Base-by-base conservation (phyloP, 495 filamentous ascomycete genomes). In the Lasiosphaeriaceae sp. region DNA sequence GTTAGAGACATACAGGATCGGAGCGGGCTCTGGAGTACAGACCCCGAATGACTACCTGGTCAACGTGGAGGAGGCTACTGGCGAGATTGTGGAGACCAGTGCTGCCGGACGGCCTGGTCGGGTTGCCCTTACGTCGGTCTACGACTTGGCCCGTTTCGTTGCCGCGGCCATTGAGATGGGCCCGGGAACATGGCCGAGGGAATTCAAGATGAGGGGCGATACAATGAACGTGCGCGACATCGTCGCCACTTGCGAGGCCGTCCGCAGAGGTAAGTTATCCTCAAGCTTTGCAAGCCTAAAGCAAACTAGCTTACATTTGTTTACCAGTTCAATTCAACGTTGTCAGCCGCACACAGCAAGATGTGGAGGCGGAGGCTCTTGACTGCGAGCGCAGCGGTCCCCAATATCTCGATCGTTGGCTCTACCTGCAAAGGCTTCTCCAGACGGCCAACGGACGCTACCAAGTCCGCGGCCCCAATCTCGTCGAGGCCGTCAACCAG, bases 141-240 rank as follows among this genome's bases (percentile, higher is more conserved):
- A 80, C 58, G 87, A 91, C 56, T 81, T 90, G 26, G 87, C 75
- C 17, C 76, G 75, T 45, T 90, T 87, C 63, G 76, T 91, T 39
- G 85, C 83, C 2, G 76, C 80, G 22, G 82, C 86, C 2, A 66
- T 83, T 41, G 81, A 82, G 35, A 62, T 89, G 23, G 83, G 81
- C 3, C 71, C 85, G 35, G 73, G 72, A 9, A 71, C 68, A 35
- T 90, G 88, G 88, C 87, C 86, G 7, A 65, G 69, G n/a, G 86
- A 90, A 59, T 79, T 85, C 48, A 74, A 77, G 50, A 84, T 90
- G 79, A 72, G 75, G 48, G 87, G 86, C 29, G 82, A 87, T 51
- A 73, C 79, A 8, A 68, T 88, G 64, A 77, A 72, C n/a, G 71
- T 83, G 1, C 69, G 73, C 9, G 77, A 81, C 41, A 61, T 86